phyloP scores from a whole-genome alignment of 2,329 filamentous ascomycete genomes.

The Talaromyces sp. region DNA sequence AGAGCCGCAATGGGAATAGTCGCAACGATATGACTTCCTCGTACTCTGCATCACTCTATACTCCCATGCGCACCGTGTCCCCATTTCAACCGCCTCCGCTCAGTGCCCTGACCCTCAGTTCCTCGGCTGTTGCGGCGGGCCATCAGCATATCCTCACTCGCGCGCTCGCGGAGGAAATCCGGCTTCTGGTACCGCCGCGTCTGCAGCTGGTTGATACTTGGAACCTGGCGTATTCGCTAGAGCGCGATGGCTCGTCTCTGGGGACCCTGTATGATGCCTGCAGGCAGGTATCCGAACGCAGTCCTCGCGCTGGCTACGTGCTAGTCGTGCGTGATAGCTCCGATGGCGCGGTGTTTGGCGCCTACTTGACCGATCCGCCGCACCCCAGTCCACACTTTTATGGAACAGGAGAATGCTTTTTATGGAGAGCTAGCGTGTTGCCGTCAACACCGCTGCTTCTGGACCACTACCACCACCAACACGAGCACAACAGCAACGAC shows the following conservation, averaged over 20 bases:
- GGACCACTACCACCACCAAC: background rate
- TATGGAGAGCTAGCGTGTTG: conserved; percentile 72
- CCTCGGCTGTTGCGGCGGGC: conserved; percentile 56
- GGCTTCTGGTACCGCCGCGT: conserved; percentile 79
- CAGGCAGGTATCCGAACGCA: conserved; percentile 59
- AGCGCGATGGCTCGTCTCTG: conserved; percentile 85
- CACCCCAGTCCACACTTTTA: conserved; percentile 81
- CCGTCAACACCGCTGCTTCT: conserved; percentile 42
- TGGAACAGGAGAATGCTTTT: conserved; percentile 93
- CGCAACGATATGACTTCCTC: conserved; percentile 38
- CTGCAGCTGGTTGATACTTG: conserved; percentile 84
- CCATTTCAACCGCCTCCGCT: conserved; percentile 86
- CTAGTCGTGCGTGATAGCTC: conserved; percentile 74
- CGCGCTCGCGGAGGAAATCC: conserved; percentile 84
- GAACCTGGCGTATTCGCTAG: conserved; percentile 81
- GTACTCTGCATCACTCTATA: conserved; percentile 34
- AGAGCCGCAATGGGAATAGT: conserved; percentile 16
- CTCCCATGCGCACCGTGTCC: conserved; percentile 58
- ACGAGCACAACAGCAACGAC: conserved; percentile 25
- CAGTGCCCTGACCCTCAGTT: conserved; percentile 67
- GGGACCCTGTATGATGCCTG: conserved; percentile 80
- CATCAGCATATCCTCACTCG: conserved; percentile 57
- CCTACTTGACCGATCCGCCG: conserved; percentile 86
- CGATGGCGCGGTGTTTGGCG: conserved; percentile 65
- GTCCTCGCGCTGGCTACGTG: conserved; percentile 76